Percentiles rank a stretch among this genome's conserved stretches.
phyloP scores from a whole-genome alignment of 2,329 filamentous ascomycete genomes.

The Colletotrichum tropicale region DNA sequence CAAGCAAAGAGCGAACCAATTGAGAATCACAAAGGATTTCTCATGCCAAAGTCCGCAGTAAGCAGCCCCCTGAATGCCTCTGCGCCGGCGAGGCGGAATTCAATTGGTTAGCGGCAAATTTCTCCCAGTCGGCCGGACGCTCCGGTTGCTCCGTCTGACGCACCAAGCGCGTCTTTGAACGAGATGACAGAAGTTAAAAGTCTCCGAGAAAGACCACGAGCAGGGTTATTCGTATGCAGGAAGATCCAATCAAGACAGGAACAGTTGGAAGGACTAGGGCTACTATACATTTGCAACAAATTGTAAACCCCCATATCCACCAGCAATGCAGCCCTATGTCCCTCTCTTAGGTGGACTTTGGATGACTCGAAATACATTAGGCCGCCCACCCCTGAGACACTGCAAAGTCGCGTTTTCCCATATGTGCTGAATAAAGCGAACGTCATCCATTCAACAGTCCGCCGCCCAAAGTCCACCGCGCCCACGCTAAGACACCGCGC shows the following conservation, averaged over 20 bases:
- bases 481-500: neutral
- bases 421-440: neutral
- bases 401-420: neutral
- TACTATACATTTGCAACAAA: no score
- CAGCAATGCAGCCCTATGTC: neutral
- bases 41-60: neutral
- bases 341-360: neutral
- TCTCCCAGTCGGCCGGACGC: neutral
- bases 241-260: neutral
- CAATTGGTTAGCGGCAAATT: neutral
- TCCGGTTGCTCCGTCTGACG: neutral
- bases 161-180: neutral
- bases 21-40: neutral
- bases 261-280: neutral
- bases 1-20: neutral
- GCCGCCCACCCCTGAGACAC: neutral
- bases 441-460: neutral
- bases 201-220: neutral
- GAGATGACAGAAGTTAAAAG: neutral
- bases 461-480: neutral
- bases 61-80: neutral
- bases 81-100: neutral
- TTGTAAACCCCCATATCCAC: neutral
- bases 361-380: neutral
- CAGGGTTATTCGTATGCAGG: neutral